phyloP scores from a whole-genome alignment of 768 basidiomycete species.

The Hydnomerulius pinastri region DNA sequence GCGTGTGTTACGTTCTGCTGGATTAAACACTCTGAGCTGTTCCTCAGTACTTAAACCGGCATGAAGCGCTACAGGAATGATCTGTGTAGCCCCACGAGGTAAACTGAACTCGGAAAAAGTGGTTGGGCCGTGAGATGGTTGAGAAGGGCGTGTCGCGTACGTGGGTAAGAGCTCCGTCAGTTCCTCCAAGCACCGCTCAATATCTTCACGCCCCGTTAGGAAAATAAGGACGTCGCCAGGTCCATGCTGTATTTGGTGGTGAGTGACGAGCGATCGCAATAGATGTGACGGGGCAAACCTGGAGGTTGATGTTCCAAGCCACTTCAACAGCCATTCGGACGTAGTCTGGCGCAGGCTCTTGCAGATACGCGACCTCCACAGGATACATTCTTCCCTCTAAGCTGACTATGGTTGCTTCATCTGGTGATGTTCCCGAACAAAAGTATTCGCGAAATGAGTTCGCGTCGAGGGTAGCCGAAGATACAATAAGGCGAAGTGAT shows the following conservation, averaged over 20 bases:
- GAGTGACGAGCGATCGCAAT: neutral
- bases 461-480: conserved; percentile 96
- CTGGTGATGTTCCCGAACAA: conserved; percentile 55
- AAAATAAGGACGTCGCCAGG: conserved; percentile 92
- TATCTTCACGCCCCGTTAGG: conserved; percentile 94
- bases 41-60: conserved; percentile 88
- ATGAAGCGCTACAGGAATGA: conserved; percentile 78
- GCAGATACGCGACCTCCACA: conserved; percentile 88
- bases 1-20: conserved; percentile 69
- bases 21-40: conserved; percentile 83
- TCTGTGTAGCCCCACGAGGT: conserved; percentile 52
- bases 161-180: conserved; percentile 76
- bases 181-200: conserved; percentile 83
- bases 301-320: conserved; percentile 77
- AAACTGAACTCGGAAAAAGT: conserved; percentile 36
- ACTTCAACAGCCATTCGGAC: conserved; percentile 79
- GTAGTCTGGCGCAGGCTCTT: conserved; percentile 79
- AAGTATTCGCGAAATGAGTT: conserved; percentile 89
- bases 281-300: conserved; percentile 47
- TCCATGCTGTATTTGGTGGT: conserved; percentile 54
- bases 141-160: conserved; percentile 37
- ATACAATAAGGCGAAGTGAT: conserved; percentile 86
- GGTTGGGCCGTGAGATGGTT: conserved; percentile 4
- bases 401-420: conserved; percentile 83
- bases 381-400: conserved; percentile 95